Base-by-base conservation (phyloP, 2,329 filamentous ascomycete genomes). In the Clonostachys chloroleuca region DNA sequence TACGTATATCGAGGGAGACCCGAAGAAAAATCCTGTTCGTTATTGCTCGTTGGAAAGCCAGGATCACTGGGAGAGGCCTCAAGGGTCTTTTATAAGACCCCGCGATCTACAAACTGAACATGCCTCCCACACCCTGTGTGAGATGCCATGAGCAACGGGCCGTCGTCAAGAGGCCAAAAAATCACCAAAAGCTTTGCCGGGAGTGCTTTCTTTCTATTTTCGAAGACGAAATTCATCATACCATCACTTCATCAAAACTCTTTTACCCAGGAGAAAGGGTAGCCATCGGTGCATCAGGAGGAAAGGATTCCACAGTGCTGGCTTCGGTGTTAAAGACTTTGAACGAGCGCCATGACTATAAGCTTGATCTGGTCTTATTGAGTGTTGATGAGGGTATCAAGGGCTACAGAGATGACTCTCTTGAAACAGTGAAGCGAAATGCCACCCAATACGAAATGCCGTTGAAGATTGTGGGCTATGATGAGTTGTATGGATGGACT, bases 321-420 rank as follows among this genome's bases (percentile, higher is more conserved):
- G 94, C 94, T 5, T 95, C 91, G 0, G 92, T 99, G 0, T 77
- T 99, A 45, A 96, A 96, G 66, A 96, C 91, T 0, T 74, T 99
- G 4, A 97, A 99, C 58, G 89, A 95, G 63, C 83, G 92, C 42
- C 83, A 96, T 63, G 75, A 85, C 54, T 97, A 97, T 64, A 89
- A 87, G 1, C 73, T 99, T 6, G 83, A 97, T 40, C 77, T 99
- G 4, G 80, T 95, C 0, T 75, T 99, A 1, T 77, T 99, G 40
- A 95, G 89, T 51, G 92, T 99, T 58, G 94, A 99, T 56, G 95
- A 99, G 67, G 94, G 94, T 7, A 99, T 99, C 71, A 94, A 89
- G 58, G 94, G 94, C 7, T 99, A 99, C 61, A 81, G 95, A 51
- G 95, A 99, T 62, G 94, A 99, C 67, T 95, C 89, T 43, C 73